Conservation (phyloP, 2,329 filamentous ascomycete genomes). For the Lasiodiplodia sp. region DNA sequence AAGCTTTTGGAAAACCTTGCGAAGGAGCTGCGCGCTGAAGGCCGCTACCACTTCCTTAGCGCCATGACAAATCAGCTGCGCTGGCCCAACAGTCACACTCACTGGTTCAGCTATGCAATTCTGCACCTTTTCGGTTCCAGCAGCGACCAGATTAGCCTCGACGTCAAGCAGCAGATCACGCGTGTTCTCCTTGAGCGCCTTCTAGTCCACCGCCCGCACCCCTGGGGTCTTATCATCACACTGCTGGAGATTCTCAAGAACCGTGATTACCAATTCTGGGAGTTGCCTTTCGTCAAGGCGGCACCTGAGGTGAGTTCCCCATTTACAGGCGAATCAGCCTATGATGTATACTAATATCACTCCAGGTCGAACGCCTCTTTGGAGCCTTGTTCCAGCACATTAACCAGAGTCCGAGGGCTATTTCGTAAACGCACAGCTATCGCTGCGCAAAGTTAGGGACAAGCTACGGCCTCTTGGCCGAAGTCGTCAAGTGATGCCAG, state of each 20-base stretch:
- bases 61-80: slow-evolving; percentile 92
- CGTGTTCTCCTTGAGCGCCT: slow-evolving; percentile 87
- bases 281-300: slow-evolving; percentile 88
- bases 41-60: slow-evolving; percentile 82
- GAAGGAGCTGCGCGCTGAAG: slow-evolving; percentile 76
- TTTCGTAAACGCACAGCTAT: slow-evolving; percentile 21
- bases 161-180: slow-evolving; percentile 90
- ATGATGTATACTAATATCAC: slow-evolving; percentile 23
- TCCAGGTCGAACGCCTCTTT: slow-evolving; percentile 55
- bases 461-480: not conserved
- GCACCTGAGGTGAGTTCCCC: slow-evolving; percentile 75
- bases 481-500: not conserved
- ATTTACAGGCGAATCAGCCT: slow-evolving; percentile 27
- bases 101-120: slow-evolving; percentile 88
- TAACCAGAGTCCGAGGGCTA: slow-evolving; percentile 52
- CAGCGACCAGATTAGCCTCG: slow-evolving; percentile 70
- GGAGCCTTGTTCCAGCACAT: slow-evolving; percentile 55
- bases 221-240: slow-evolving; percentile 92
- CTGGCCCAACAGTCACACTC: slow-evolving; percentile 86
- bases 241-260: slow-evolving; percentile 92
- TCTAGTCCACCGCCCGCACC: slow-evolving; percentile 88
- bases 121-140: slow-evolving; percentile 77
- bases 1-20: slow-evolving; percentile 78
- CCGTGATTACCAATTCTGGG: slow-evolving; percentile 89
- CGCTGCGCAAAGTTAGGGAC: not conserved